Evolutionary conservation across 768 basidiomycete genomes (phyloP), one percentile per base, ranked within the genome.

Genomic region (Termitomyces sp.): DNA sequence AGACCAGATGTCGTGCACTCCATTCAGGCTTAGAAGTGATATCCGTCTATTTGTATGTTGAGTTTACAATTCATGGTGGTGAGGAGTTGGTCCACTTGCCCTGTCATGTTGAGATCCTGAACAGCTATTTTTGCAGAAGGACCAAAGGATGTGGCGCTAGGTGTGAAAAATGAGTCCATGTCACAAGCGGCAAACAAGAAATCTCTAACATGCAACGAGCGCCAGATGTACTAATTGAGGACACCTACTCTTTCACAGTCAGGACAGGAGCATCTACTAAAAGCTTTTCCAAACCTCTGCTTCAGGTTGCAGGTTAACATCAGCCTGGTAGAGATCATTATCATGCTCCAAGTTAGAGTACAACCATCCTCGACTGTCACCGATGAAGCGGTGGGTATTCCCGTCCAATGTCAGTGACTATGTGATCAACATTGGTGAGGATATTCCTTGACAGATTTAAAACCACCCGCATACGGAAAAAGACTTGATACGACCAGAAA

Each of bases 141-240:
- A 22, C 85, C 85, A 58, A 83, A 78, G 46, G 81, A 80, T 4
- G 84, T 82, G 2, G 83, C 80, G 42, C 85, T 87, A 60, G 3
- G 39, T 24, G 1, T 12, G 51, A 26, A 62, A 2, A 29, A 28
- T n/a, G 4, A 20, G 42, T 41, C 55, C 50, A 60, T 33, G n/a
- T 31, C 4, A 8, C 20, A 34, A 44, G 31, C 4, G 28, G 8
- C 20, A 22, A 44, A 50, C 39, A 24, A 36, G 16, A 60, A 36
- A 13, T 13, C 46, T 70, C 81, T 54, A 66, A 84, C 84, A 83
- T 70, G 71, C 80, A 80, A 62, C 68, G 67, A 24, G 75, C 64
- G n/a, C 74, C 77, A 49, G 77, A 80, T 24, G 75, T 64, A 26
- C 66, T 75, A 9, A 85, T 82, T 7, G 83, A 81, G 0, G 83